Conservation (phyloP, 305 asterid species). For the Fraxinus latifolia region DNA sequence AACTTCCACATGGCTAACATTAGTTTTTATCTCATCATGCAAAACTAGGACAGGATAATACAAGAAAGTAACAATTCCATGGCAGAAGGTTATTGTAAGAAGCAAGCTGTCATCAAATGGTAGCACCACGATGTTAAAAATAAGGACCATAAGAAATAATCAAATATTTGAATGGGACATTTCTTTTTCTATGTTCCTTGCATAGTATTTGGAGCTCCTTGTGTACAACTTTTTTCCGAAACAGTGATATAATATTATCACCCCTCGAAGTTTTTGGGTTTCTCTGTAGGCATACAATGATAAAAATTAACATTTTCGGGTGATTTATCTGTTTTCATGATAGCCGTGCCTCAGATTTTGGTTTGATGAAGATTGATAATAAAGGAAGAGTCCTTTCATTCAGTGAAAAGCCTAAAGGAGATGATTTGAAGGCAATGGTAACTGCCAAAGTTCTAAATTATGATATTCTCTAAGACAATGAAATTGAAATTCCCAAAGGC, state of each 20-base stretch:
- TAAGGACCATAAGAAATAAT: background rate
- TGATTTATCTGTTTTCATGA: conserved; percentile 37
- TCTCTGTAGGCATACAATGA: background rate
- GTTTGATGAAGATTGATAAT: conserved; percentile 87
- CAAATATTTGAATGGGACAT: background rate
- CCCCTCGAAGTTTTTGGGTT: background rate
- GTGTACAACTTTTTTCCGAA: background rate
- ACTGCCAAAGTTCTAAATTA: conserved; percentile 14
- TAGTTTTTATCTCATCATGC: background rate
- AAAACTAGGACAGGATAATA: background rate
- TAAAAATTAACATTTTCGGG: conserved; percentile 13
- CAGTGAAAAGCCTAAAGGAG: conserved; percentile 88
- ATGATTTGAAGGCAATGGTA: conserved; percentile 87
- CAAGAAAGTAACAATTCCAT: background rate
- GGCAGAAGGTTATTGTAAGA: background rate
- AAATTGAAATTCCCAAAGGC: background rate
- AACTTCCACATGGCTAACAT: background rate
- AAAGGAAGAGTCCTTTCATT: conserved; percentile 75
- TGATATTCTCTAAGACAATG: conserved; percentile 11
- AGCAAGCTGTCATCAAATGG: background rate
- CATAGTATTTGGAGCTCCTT: background rate
- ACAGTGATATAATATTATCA: background rate
- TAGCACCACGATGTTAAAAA: background rate
- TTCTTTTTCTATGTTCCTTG: background rate
- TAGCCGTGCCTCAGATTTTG: conserved; percentile 99